Conservation (phyloP, 768 basidiomycete genomes). For the Cystobasidium ongulense region DNA sequence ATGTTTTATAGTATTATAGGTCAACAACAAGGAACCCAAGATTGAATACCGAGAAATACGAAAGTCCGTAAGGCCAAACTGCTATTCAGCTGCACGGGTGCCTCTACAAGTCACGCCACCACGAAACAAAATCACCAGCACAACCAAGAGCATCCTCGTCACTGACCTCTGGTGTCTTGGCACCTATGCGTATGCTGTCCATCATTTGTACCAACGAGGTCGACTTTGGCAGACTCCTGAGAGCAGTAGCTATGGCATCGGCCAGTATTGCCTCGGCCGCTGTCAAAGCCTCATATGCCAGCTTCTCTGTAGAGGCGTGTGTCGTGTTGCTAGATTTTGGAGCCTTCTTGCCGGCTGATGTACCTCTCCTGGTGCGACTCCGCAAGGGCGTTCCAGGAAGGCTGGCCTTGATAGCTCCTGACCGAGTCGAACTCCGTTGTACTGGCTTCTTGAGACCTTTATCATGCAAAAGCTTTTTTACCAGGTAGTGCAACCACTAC, state of each 20-base stretch:
- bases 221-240: background rate
- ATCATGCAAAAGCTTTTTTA: constrained; percentile 60
- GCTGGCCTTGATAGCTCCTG: background rate
- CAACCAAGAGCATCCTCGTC: background rate
- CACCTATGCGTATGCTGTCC: background rate
- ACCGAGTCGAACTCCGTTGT: background rate
- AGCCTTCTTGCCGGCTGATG: background rate
- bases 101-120: constrained; percentile 1
- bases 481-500: constrained; percentile 87
- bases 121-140: constrained; percentile 3
- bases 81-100: background rate
- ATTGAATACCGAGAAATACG: too few species aligned
- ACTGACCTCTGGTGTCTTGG: background rate
- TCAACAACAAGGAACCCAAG: too few species aligned
- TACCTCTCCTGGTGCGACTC: background rate
- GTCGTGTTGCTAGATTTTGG: background rate
- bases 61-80: too few species aligned
- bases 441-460: constrained; percentile 52
- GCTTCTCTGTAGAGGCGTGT: background rate
- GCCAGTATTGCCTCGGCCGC: constrained; percentile 15
- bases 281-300: constrained; percentile 6
- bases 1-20: too few species aligned
- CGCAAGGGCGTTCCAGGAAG: background rate
- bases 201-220: background rate
- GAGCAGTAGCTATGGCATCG: background rate